A percentile compares a stretch with the other conserved stretches of the same genome.
These are phyloP conservation scores for Musa troglodytarum DNA, from an alignment of 176 grass and related monocot species.

Conservation along the genomic window DNA sequence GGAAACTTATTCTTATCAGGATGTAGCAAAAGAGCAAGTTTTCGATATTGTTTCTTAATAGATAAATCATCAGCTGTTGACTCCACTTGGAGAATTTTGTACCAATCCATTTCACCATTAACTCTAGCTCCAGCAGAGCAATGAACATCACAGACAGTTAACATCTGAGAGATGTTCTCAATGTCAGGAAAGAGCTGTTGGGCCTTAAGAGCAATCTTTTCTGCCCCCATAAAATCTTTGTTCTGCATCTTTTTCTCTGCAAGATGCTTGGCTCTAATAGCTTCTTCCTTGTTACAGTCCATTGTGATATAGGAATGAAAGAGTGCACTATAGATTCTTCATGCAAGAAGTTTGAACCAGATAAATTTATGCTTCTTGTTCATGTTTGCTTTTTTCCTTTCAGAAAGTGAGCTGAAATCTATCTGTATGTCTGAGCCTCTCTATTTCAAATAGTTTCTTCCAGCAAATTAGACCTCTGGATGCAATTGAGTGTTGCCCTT, in stretches of 20 bases:
- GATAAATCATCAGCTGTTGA: conserved; percentile 42
- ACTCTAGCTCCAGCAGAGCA: conserved; percentile 47
- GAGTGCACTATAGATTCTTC: neutral
- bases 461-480: neutral
- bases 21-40: conserved; percentile 73
- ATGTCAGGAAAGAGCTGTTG: conserved; percentile 51
- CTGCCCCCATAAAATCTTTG: conserved; percentile 62
- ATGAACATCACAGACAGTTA: conserved; percentile 88
- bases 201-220: conserved; percentile 61
- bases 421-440: neutral
- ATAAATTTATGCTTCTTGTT: neutral
- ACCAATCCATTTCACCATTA: conserved; percentile 75
- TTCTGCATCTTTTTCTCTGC: conserved; percentile 62
- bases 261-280: conserved; percentile 51
- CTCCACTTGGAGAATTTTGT: conserved; percentile 70
- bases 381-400: neutral
- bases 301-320: conserved; percentile 18
- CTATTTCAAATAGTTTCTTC: neutral
- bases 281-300: conserved; percentile 95
- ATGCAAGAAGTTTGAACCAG: neutral
- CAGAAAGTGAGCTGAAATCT: neutral
- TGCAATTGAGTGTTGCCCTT: neutral
- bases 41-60: conserved; percentile 82
- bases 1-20: conserved; percentile 85
- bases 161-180: conserved; percentile 54